Conservation (phyloP, 2,329 filamentous ascomycete species). For the Alternaria angustiovoidea region DNA sequence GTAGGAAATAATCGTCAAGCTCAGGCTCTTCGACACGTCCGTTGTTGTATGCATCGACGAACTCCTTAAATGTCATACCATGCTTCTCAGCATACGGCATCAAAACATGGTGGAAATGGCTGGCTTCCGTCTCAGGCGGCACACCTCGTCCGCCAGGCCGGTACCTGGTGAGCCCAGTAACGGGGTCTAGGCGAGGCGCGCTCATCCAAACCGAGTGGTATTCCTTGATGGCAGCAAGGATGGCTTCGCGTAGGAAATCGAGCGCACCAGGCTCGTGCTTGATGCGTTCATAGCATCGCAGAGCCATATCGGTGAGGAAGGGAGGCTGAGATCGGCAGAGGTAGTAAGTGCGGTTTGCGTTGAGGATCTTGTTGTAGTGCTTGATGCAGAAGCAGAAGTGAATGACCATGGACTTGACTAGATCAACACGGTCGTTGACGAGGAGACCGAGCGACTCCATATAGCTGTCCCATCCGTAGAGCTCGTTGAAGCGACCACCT, state of each 20-base stretch:
- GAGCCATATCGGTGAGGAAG: conserved; percentile 95
- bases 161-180: conserved; percentile 84
- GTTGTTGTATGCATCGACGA: conserved; percentile 87
- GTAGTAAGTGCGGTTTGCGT: conserved; percentile 96
- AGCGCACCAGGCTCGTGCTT: conserved; percentile 80
- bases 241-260: conserved; percentile 81
- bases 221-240: conserved; percentile 94
- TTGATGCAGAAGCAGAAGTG: conserved; percentile 99
- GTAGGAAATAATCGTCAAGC: conserved; percentile 92
- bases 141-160: conserved; percentile 84
- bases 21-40: conserved; percentile 79
- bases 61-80: conserved; percentile 80
- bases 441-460: conserved; percentile 94
- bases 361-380: conserved; percentile 98
- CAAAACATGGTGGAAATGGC: conserved; percentile 84
- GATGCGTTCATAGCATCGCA: conserved; percentile 92
- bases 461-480: conserved; percentile 99
- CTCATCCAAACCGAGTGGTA: conserved; percentile 88
- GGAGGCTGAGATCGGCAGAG: conserved; percentile 92
- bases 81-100: conserved; percentile 85
- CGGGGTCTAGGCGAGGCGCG: conserved; percentile 75
- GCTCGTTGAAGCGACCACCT: conserved; percentile 95
- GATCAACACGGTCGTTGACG: conserved; percentile 81
- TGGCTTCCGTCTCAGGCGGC: conserved; percentile 88
- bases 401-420: conserved; percentile 92